phyloP scores from a whole-genome alignment of 495 filamentous ascomycete genomes.

The Platismatia glauca region DNA sequence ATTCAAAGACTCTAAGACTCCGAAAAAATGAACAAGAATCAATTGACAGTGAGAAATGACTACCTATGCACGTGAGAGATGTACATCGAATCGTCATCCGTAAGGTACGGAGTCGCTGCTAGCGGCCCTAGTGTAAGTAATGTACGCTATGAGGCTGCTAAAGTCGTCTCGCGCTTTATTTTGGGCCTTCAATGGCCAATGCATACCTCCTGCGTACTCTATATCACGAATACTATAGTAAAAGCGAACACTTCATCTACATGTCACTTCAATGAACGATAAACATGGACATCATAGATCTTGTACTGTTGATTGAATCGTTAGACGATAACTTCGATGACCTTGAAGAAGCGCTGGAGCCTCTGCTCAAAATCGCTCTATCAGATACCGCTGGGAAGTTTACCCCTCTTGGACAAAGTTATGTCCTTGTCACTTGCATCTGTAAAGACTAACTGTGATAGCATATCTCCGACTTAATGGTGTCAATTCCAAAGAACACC shows the following conservation, averaged over 20 bases:
- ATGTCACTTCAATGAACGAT: background rate
- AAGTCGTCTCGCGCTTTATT: background rate
- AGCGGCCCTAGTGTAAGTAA: too few relatives aligned
- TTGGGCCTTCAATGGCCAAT: background rate
- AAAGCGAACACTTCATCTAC: too few relatives aligned
- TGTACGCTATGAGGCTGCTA: too few relatives aligned
- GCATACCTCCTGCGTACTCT: too few relatives aligned
- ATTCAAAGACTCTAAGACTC: background rate
- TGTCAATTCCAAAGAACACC: slow-evolving; percentile 70
- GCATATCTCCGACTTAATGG: slow-evolving; percentile 74
- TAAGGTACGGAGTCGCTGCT: too few relatives aligned
- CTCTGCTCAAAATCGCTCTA: slow-evolving; percentile 54
- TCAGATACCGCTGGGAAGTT: slow-evolving; percentile 59
- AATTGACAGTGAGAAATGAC: background rate
- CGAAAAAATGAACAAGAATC: background rate
- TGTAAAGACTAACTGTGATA: slow-evolving; percentile 30
- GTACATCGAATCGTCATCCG: background rate
- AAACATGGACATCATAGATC: slow-evolving; percentile 36
- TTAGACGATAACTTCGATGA: slow-evolving; percentile 70
- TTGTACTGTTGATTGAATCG: slow-evolving; percentile 52
- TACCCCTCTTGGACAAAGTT: slow-evolving; percentile 86
- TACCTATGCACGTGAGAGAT: background rate
- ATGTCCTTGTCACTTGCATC: slow-evolving; percentile 50
- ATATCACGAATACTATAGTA: too few relatives aligned
- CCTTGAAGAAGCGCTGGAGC: slow-evolving; percentile 61